Evolutionary conservation across 164 flowering plant genomes (phyloP).

Genomic region (Dillenia turbinata): DNA sequence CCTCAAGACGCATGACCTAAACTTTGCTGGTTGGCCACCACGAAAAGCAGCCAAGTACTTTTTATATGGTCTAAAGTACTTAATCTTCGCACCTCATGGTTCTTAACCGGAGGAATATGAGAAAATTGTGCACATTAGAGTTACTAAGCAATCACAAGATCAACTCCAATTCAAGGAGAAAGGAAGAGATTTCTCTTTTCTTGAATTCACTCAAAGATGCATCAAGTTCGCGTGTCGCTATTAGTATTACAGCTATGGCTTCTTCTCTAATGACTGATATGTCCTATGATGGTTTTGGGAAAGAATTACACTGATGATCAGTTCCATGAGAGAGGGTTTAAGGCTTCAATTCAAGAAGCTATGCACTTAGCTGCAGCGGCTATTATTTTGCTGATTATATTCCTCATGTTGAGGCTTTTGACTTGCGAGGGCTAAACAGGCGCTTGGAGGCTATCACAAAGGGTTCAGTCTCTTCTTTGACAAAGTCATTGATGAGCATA

Average conservation of each 20-base stretch:
- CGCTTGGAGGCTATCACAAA: slow-evolving; percentile 29
- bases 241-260: slow-evolving; percentile 20
- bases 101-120: slow-evolving; percentile 35
- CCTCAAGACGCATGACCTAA: slow-evolving; percentile 24
- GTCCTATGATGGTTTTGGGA: slow-evolving; percentile 47
- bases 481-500: slow-evolving; percentile 42
- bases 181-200: slow-evolving; percentile 22
- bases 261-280: slow-evolving; percentile 19
- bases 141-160: slow-evolving; percentile 25
- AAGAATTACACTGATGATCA: slow-evolving; percentile 40
- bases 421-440: slow-evolving; percentile 38
- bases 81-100: slow-evolving; percentile 24
- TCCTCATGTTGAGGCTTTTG: slow-evolving; percentile 24
- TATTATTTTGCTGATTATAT: slow-evolving; percentile 44
- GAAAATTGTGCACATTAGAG: slow-evolving; percentile 31
- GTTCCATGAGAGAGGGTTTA: slow-evolving; percentile 40
- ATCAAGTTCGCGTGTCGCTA: slow-evolving; percentile 4
- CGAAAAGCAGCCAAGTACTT: slow-evolving; percentile 22
- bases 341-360: slow-evolving; percentile 38
- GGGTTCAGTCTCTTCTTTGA: slow-evolving; percentile 37
- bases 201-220: slow-evolving; percentile 16
- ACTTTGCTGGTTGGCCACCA: slow-evolving; percentile 19
- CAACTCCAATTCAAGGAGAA: slow-evolving; percentile 26
- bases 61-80: slow-evolving; percentile 16
- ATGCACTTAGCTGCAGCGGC: slow-evolving; percentile 24